These are phyloP conservation scores for Boletellus deceptivus DNA, from an alignment of 1,284 basidiomycete species.

Conservation along the genomic window DNA sequence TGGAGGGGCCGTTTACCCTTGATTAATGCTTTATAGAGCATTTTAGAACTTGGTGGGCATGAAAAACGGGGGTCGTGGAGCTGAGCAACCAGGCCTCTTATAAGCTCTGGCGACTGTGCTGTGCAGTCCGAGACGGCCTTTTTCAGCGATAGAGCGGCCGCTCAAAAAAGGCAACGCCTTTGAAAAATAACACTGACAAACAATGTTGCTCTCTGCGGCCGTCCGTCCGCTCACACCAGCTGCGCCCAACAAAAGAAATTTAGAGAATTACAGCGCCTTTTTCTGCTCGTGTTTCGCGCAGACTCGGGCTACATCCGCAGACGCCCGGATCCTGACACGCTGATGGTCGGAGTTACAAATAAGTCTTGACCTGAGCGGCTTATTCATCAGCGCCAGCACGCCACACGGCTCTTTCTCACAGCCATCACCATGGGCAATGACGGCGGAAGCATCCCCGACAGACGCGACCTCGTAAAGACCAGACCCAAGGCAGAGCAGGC, in stretches of 20 bases:
- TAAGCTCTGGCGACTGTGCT: constrained; percentile 1
- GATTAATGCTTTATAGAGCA: constrained; percentile 31
- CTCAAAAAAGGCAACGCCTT: constrained; percentile 20
- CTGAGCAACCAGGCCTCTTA: constrained; percentile 2
- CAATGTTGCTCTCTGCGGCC: constrained; percentile 2
- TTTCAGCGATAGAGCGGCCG: constrained; percentile 3
- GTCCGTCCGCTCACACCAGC: too few relatives aligned
- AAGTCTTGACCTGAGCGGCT: not conserved
- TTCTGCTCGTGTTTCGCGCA: not conserved
- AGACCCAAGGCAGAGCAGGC: constrained; percentile 81
- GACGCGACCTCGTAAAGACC: constrained; percentile 72
- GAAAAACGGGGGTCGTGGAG: constrained; percentile 9
- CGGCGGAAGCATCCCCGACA: constrained; percentile 83
- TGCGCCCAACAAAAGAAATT: too few relatives aligned
- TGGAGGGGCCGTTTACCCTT: constrained; percentile 51
- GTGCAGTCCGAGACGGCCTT: constrained; percentile 10
- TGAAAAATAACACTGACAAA: constrained; percentile 27
- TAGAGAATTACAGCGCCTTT: not conserved
- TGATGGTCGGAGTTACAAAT: constrained; percentile 8
- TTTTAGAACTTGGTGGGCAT: constrained; percentile 22
- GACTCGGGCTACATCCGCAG: not conserved
- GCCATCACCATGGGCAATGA: constrained; percentile 71
- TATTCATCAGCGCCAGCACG: constrained; percentile 4
- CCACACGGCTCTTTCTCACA: not conserved
- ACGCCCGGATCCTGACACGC: not conserved